Base-by-base conservation (phyloP, 225 moss, liverwort and hornwort genomes). In the Climacium dendroides region DNA sequence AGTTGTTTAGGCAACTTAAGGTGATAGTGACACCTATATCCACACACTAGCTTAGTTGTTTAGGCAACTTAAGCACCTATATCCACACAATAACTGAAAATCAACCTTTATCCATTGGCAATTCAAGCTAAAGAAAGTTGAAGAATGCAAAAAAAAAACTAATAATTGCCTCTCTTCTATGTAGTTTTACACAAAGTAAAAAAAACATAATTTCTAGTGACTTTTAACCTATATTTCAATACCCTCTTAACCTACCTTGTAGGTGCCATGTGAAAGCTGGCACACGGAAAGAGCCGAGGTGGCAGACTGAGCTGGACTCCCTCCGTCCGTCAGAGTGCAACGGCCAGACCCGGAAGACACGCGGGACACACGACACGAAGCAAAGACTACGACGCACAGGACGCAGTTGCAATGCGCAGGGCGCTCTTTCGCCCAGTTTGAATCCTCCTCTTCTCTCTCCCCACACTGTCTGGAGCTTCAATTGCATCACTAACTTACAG, bases 311-410 rank as follows among this genome's bases (percentile, higher is more conserved):
- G 73, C 63, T 87, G 83, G 84, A 84, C 84, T 26, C 47, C 14
- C 29, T 30, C 24, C 58, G 47, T 30, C 24, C 58, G 47, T 41
- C 64, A 81, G 79, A 59, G 67, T 54, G 73, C 88, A 91, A 91
- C 91, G 91, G 91, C 88, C 75, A 83, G 88, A 63, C 91, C 86
- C 89, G 91, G 79, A 52, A 88, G 83, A 69, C 88, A 83, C 90
- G 91, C 85, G 85, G 64, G 77, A 45, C 57, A 28, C 86, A 17
- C 73, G 61, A 60, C 28, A 34, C 80, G 61, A 61, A 81, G 19
- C 34, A 30, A 50, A 72, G 37, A 29, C 54, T 76, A 45, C 77
- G 45, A 30, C 67, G 75, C 80, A 1, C 86, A 59, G 20, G 48
- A 48, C 59, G 83, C 58, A 65, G 76, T 19, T 1, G 76, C 66